phyloP scores from a whole-genome alignment of 805 yeast species.

The Brettanomyces nanus region DNA sequence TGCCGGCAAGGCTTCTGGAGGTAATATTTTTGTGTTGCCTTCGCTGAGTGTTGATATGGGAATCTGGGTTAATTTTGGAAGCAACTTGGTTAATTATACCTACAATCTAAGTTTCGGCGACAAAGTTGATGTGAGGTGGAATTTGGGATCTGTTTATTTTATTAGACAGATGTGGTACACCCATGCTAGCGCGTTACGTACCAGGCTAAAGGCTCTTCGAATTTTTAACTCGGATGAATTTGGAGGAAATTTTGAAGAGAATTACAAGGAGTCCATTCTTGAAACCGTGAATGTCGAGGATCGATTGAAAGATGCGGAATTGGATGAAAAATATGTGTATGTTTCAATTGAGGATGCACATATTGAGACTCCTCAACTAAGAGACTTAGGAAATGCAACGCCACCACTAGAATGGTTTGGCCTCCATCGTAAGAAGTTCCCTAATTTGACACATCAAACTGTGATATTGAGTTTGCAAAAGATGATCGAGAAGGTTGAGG shows the following conservation, averaged over 20 bases:
- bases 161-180: slow-evolving; percentile 89
- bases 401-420: slow-evolving; percentile 99
- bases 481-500: slow-evolving; percentile 61
- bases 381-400: slow-evolving; percentile 92
- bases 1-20: slow-evolving; percentile 62
- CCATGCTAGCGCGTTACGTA: slow-evolving; percentile 64
- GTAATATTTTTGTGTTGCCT: slow-evolving; percentile 74
- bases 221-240: slow-evolving; percentile 26
- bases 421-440: slow-evolving; percentile 76
- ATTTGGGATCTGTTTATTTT: slow-evolving; percentile 82
- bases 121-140: slow-evolving; percentile 88
- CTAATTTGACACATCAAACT: slow-evolving; percentile 77
- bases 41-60: slow-evolving; percentile 67
- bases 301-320: slow-evolving; percentile 39
- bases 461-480: slow-evolving; percentile 68
- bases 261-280: slow-evolving; percentile 26
- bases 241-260: slow-evolving; percentile 25
- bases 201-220: slow-evolving; percentile 41
- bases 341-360: slow-evolving; percentile 64
- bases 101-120: slow-evolving; percentile 79
- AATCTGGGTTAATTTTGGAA: slow-evolving; percentile 50
- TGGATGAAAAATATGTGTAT: slow-evolving; percentile 43
- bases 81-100: slow-evolving; percentile 52
- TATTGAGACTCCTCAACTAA: slow-evolving; percentile 82
- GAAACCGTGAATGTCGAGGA: slow-evolving; percentile 30